Percentiles rank a stretch among this genome's conserved stretches.
phyloP scores from a whole-genome alignment of 2,329 filamentous ascomycete species.

The Hymenoscyphus fraxineus region DNA sequence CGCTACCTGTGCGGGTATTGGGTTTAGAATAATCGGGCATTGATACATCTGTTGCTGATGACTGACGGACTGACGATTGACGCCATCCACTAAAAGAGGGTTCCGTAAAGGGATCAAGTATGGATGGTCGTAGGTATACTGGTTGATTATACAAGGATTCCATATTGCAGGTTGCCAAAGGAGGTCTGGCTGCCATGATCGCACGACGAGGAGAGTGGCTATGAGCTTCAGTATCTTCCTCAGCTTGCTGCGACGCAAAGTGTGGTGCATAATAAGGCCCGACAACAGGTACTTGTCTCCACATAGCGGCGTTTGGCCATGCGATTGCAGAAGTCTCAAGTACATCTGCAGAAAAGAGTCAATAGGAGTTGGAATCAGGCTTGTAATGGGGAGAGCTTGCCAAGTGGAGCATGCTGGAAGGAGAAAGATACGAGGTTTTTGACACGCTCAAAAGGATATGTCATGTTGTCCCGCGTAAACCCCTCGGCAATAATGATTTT shows the following conservation, averaged over 20 bases:
- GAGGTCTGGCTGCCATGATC: conserved; percentile 20
- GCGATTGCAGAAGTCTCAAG: conserved; percentile 71
- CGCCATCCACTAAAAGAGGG: conserved; percentile 30
- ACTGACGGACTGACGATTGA: conserved; percentile 35
- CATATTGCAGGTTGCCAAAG: conserved; percentile 16
- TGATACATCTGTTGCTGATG: conserved; percentile 37
- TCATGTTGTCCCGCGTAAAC: conserved; percentile 50
- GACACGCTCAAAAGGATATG: conserved; percentile 58
- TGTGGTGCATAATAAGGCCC: conserved; percentile 30
- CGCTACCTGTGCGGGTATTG: conserved; percentile 34
- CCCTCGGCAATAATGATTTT: conserved; percentile 74
- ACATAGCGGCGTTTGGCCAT: conserved; percentile 74
- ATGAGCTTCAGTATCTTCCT: conserved; percentile 52
- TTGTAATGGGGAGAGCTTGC: conserved; percentile 43
- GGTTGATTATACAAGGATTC: conserved; percentile 16
- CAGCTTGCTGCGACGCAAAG: conserved; percentile 36
- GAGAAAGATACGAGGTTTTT: conserved; percentile 75
- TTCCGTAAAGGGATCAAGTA: conserved; percentile 41
- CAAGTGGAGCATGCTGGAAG: conserved; percentile 78
- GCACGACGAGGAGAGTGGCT: conserved; percentile 56
- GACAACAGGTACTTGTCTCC: conserved; percentile 48
- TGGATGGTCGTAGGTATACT: conserved; percentile 31
- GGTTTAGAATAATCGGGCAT: conserved; percentile 44
- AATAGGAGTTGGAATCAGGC: background rate
- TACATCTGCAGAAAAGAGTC: conserved; percentile 49